These are phyloP conservation scores for Irpex sp. DNA, from an alignment of 1,284 basidiomycete genomes.

Conservation along the genomic window DNA sequence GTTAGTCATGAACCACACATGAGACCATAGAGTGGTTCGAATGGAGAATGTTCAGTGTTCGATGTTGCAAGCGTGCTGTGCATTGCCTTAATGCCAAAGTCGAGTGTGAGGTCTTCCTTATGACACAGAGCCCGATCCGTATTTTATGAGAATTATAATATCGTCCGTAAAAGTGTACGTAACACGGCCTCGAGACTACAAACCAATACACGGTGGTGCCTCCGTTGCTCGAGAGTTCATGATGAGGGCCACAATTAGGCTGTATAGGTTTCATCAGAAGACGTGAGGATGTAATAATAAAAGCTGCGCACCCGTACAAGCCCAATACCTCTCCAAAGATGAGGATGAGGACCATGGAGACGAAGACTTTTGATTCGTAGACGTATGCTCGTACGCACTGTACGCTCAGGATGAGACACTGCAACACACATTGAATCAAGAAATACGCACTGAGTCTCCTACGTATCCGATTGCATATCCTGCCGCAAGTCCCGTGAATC, in stretches of 20 bases:
- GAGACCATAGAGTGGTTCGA: no score
- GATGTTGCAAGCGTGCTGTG: no score
- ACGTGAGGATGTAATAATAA: background rate
- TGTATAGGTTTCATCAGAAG: conserved; percentile 22
- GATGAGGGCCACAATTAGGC: conserved; percentile 85
- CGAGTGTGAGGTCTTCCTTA: no score
- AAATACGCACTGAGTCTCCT: conserved; percentile 79
- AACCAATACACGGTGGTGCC: conserved; percentile 19
- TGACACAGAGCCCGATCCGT: no score
- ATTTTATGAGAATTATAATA: no score
- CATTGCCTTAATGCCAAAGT: no score
- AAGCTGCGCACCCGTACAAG: conserved; percentile 68
- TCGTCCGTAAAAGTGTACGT: background rate
- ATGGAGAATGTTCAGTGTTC: no score
- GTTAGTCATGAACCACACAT: no score
- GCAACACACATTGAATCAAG: background rate
- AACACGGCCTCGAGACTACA: background rate
- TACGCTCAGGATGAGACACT: background rate
- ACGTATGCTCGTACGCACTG: conserved; percentile 74
- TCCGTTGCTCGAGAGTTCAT: conserved; percentile 72
- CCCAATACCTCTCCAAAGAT: conserved; percentile 95
- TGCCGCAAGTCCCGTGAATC: conserved; percentile 91
- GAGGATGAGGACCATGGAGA: conserved; percentile 86
- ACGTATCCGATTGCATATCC: conserved; percentile 98
- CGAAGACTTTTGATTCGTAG: conserved; percentile 89